A percentile compares a stretch with the other conserved stretches of the same genome.
Conservation (phyloP, 2,329 filamentous ascomycete species). For the Ophiocordyceps camponoti-leonardi region DNA sequence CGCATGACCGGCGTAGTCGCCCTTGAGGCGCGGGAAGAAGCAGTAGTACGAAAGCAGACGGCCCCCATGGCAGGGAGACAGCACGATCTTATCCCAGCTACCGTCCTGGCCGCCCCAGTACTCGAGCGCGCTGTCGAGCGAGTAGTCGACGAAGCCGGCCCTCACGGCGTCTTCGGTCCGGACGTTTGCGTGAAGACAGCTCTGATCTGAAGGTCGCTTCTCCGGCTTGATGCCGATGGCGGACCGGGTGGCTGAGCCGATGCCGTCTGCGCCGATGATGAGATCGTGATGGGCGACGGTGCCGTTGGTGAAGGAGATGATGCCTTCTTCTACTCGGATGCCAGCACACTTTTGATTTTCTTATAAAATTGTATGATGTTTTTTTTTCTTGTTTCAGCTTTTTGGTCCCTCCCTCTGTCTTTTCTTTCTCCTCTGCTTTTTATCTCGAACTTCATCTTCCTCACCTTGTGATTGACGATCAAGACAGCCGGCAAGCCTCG, state of each 20-base stretch:
- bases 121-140: constrained; percentile 40
- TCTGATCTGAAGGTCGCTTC: constrained; percentile 39
- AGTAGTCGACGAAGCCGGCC: constrained; percentile 46
- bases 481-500: constrained; percentile 34
- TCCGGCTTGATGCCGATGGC: constrained; percentile 44
- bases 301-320: constrained; percentile 36
- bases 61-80: constrained; percentile 51
- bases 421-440: not conserved
- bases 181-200: constrained; percentile 50
- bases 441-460: constrained; percentile 22
- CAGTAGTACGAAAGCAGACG: constrained; percentile 52
- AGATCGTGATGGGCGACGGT: constrained; percentile 34
- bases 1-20: constrained; percentile 42
- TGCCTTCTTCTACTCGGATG: constrained; percentile 33
- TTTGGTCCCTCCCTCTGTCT: not conserved
- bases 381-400: too few species aligned
- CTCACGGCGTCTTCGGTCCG: constrained; percentile 39
- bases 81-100: constrained; percentile 52
- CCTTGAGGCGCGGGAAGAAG: constrained; percentile 39
- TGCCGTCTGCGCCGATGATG: constrained; percentile 48
- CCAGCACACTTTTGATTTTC: constrained; percentile 27
- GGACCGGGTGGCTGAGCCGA: constrained; percentile 46
- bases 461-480: constrained; percentile 36
- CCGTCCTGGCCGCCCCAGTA: constrained; percentile 53
- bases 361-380: too few species aligned